Evolutionary conservation across 2,329 filamentous ascomycete species (phyloP).

Genomic region (Camptophora hylomeconis): DNA sequence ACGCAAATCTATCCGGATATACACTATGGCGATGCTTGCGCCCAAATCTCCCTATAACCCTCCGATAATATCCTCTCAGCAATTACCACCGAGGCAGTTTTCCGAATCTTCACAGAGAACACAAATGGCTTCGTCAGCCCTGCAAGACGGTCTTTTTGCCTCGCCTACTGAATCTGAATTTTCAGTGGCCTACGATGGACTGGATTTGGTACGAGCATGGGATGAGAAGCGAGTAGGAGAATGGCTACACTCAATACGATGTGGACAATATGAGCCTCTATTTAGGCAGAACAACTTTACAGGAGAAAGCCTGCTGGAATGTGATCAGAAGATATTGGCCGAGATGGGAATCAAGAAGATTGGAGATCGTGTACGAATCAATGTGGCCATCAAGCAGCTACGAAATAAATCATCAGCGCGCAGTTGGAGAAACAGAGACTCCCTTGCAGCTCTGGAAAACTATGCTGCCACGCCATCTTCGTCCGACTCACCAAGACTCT

Average conservation of each 20-base stretch:
- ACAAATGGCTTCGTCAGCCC: constrained; percentile 24
- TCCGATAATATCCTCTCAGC: constrained; percentile 18
- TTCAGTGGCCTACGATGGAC: constrained; percentile 60
- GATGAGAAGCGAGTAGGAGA: constrained; percentile 75
- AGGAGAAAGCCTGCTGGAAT: constrained; percentile 88
- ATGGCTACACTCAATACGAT: constrained; percentile 83
- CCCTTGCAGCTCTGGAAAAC: constrained; percentile 64
- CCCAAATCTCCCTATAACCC: constrained; percentile 28
- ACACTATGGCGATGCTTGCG: constrained; percentile 25
- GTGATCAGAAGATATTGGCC: constrained; percentile 90
- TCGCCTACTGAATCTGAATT: constrained; percentile 91
- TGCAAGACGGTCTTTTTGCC: constrained; percentile 40
- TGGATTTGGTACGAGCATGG: constrained; percentile 49
- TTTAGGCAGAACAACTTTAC: constrained; percentile 94
- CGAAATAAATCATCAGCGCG: constrained; percentile 63
- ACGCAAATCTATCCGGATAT: too few species aligned
- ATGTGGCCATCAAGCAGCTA: constrained; percentile 71
- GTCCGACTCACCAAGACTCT: constrained; percentile 50
- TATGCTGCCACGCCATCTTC: constrained; percentile 48
- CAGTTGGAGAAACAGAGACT: constrained; percentile 79
- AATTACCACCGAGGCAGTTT: constrained; percentile 12
- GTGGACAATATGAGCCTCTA: constrained; percentile 80
- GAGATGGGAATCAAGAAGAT: constrained; percentile 99
- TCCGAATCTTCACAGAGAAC: constrained; percentile 18
- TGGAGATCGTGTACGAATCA: constrained; percentile 85